phyloP scores from a whole-genome alignment of 108 stramenopile species.

The Parmales sp. region DNA sequence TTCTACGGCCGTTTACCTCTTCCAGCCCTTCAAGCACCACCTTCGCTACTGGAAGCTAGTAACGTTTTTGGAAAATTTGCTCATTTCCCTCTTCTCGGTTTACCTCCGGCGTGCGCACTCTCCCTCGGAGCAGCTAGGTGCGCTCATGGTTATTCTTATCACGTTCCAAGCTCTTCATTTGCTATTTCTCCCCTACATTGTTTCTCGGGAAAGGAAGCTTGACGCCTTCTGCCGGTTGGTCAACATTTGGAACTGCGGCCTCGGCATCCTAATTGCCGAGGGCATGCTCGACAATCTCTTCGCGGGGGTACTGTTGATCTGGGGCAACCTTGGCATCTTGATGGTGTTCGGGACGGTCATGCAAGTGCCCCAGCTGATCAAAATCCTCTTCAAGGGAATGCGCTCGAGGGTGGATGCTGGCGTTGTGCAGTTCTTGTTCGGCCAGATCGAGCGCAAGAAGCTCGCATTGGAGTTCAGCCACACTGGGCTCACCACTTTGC shows the following conservation, averaged over 20 bases:
- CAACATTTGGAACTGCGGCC: background rate
- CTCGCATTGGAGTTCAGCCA: conserved; percentile 11
- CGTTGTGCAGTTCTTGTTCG: background rate
- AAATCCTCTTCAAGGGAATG: background rate
- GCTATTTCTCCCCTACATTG: background rate
- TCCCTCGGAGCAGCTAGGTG: background rate
- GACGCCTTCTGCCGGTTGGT: background rate
- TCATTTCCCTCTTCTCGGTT: background rate
- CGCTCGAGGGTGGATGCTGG: background rate
- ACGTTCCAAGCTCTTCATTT: background rate
- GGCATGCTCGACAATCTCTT: background rate
- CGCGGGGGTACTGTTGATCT: background rate
- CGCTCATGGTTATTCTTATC: background rate
- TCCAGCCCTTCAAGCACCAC: conserved; percentile 10
- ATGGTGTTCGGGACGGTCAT: background rate
- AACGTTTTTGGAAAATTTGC: background rate
- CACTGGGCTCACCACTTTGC: background rate
- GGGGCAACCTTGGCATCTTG: background rate
- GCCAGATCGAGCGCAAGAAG: background rate
- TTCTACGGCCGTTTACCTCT: background rate
- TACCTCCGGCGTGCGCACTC: background rate
- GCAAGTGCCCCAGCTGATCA: conserved; percentile 2
- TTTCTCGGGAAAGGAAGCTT: background rate
- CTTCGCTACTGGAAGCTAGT: conserved; percentile 7
- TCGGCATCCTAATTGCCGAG: background rate